Conservation (phyloP, 768 basidiomycete genomes). For the Tephrocybe sp. region DNA sequence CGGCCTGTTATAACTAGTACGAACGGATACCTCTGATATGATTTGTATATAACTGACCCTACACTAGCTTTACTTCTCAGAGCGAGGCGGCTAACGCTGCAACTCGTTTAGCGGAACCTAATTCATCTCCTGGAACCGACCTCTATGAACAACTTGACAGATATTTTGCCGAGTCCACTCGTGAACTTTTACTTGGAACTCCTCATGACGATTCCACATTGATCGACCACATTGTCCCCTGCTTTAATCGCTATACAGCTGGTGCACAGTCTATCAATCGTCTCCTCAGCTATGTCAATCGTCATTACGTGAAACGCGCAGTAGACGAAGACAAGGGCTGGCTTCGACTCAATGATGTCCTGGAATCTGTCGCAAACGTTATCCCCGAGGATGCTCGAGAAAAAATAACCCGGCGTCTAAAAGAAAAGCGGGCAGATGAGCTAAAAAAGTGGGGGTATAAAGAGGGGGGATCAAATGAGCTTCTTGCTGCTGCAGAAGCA, state of each 20-base stretch:
- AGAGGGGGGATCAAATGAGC: slow-evolving; percentile 45
- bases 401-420: slow-evolving; percentile 53
- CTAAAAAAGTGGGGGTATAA: slow-evolving; percentile 70
- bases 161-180: slow-evolving; percentile 60
- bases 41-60: slow-evolving; percentile 16
- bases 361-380: slow-evolving; percentile 57
- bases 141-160: slow-evolving; percentile 72
- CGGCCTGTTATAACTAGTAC: slow-evolving; percentile 81
- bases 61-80: slow-evolving; percentile 50
- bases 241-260: slow-evolving; percentile 66
- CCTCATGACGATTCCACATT: slow-evolving; percentile 66
- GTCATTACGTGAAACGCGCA: slow-evolving; percentile 73
- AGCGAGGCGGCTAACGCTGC: slow-evolving; percentile 40
- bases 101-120: slow-evolving; percentile 24
- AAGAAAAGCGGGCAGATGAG: slow-evolving; percentile 59
- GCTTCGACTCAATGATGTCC: slow-evolving; percentile 64
- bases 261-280: slow-evolving; percentile 69
- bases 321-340: slow-evolving; percentile 79
- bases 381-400: slow-evolving; percentile 53
- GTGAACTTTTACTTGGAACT: slow-evolving; percentile 59
- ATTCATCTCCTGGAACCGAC: slow-evolving; percentile 54
- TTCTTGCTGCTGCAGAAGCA: slow-evolving; percentile 56
- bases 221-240: slow-evolving; percentile 67
- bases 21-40: slow-evolving; percentile 22
- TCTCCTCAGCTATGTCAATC: slow-evolving; percentile 76